Percentiles rank a stretch among this genome's conserved stretches.
phyloP scores from a whole-genome alignment of 768 basidiomycete genomes.

The Fibroporia radiculosa region DNA sequence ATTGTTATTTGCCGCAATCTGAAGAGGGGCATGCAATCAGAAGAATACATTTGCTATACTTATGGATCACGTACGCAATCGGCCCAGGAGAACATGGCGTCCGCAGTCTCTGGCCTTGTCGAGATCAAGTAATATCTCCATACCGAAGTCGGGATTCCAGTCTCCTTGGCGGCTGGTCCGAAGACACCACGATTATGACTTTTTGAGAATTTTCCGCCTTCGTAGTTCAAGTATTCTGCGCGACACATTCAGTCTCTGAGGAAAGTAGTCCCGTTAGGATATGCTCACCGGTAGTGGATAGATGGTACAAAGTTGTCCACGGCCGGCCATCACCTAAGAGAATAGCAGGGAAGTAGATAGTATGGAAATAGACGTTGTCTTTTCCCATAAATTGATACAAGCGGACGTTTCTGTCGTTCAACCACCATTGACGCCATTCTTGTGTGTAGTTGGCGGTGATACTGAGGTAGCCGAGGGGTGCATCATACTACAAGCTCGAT shows the following conservation, averaged over 20 bases:
- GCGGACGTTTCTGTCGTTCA: slow-evolving; percentile 79
- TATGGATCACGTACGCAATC: slow-evolving; percentile 54
- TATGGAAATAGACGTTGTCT: slow-evolving; percentile 98
- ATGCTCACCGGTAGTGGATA: slow-evolving; percentile 83
- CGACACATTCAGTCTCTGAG: background rate
- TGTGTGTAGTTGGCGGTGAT: slow-evolving; percentile 93
- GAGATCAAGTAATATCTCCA: slow-evolving; percentile 97
- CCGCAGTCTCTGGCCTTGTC: slow-evolving; percentile 86
- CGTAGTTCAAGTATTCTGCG: slow-evolving; percentile 94
- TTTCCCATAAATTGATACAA: slow-evolving; percentile 99
- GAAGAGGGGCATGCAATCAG: too few species aligned
- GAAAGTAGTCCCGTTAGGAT: too few species aligned
- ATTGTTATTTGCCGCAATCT: slow-evolving; percentile 91
- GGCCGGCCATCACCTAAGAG: slow-evolving; percentile 81
- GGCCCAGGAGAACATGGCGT: slow-evolving; percentile 95
- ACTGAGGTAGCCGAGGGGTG: slow-evolving; percentile 93
- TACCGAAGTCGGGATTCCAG: slow-evolving; percentile 87
- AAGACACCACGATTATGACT: slow-evolving; percentile 96
- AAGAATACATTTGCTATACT: background rate
- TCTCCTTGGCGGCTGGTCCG: slow-evolving; percentile 88
- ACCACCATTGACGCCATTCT: slow-evolving; percentile 98
- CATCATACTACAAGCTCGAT: slow-evolving; percentile 65
- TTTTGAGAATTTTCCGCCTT: slow-evolving; percentile 98
- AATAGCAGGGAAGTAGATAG: slow-evolving; percentile 88
- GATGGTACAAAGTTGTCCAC: slow-evolving; percentile 92